Evolutionary conservation across 176 grass and related monocot species (phyloP).

Genomic region (Oryza meridionalis): DNA sequence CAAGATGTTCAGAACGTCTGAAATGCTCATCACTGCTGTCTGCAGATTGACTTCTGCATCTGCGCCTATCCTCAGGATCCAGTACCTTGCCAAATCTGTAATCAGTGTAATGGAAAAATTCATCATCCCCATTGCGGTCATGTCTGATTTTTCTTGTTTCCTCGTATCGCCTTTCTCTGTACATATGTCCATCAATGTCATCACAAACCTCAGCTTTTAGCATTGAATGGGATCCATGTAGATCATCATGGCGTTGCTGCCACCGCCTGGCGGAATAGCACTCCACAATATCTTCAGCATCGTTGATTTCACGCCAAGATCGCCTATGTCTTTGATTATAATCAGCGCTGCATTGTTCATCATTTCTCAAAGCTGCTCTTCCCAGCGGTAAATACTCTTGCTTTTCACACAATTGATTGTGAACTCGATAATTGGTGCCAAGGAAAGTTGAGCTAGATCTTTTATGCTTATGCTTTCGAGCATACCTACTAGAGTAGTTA

Average conservation of each 20-base stretch:
- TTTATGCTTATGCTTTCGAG: constrained; percentile 40
- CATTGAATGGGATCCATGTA: constrained; percentile 31
- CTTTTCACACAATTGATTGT: constrained; percentile 22
- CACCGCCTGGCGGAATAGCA: constrained; percentile 36
- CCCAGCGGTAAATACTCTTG: constrained; percentile 26
- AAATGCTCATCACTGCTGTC: constrained; percentile 40
- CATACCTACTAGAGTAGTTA: constrained; percentile 37
- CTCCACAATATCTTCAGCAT: constrained; percentile 32
- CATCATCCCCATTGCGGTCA: constrained; percentile 26
- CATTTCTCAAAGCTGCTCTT: constrained; percentile 36
- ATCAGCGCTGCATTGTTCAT: not conserved
- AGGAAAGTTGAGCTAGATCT: constrained; percentile 39
- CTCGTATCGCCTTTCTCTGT: constrained; percentile 43
- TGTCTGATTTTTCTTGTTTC: constrained; percentile 40
- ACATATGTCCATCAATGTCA: constrained; percentile 29
- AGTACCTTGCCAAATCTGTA: constrained; percentile 30
- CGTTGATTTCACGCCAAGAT: constrained; percentile 37
- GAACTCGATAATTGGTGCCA: constrained; percentile 29
- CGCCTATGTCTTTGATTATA: constrained; percentile 20
- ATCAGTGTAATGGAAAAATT: constrained; percentile 38
- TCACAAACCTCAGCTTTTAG: constrained; percentile 40
- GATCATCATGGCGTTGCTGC: constrained; percentile 13
- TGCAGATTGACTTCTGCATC: constrained; percentile 37
- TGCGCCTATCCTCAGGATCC: constrained; percentile 35
- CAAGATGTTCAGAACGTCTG: constrained; percentile 35